Percentiles rank a stretch among this genome's conserved stretches.
Evolutionary conservation across 371 early-diverging fungal genomes (phyloP).

Genomic region (Nematocida displodere): DNA sequence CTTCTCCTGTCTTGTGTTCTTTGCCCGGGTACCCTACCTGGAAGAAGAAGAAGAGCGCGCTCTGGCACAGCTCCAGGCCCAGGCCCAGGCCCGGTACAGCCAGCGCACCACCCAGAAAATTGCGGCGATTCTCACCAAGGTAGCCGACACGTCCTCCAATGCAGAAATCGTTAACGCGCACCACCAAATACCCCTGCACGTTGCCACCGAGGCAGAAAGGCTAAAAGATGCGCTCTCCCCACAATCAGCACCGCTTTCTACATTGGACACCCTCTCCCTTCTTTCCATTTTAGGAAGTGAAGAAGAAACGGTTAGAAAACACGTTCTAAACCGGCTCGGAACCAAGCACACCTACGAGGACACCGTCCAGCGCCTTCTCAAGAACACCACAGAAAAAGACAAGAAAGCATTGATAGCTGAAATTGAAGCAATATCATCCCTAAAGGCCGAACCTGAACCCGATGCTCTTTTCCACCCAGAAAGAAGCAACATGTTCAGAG

Average conservation of each 20-base stretch:
- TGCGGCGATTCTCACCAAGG: too few relatives aligned
- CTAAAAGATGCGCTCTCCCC: neutral
- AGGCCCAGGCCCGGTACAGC: too few relatives aligned
- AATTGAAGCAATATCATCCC: neutral
- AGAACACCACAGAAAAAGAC: neutral
- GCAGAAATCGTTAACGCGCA: neutral
- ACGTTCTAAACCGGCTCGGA: neutral
- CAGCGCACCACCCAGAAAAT: too few relatives aligned
- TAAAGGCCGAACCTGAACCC: neutral
- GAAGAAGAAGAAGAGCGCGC: neutral
- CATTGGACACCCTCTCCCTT: too few relatives aligned
- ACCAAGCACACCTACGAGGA: constrained; percentile 10
- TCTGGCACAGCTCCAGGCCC: neutral
- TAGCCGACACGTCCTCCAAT: neutral
- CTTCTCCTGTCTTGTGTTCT: constrained; percentile 38
- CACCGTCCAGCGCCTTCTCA: neutral
- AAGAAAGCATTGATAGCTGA: too few relatives aligned
- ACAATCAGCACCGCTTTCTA: too few relatives aligned
- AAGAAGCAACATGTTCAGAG: constrained; percentile 21
- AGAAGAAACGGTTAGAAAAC: neutral
- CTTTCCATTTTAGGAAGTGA: constrained; percentile 15
- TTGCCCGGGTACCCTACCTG: constrained; percentile 24
- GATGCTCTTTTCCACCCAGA: neutral
- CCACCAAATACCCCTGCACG: neutral
- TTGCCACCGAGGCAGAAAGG: neutral